A percentile compares a stretch with the other conserved stretches of the same genome.
These are phyloP conservation scores for Phytophthora pistaciae DNA, from an alignment of 352 stramenopile genomes.

Conservation along the genomic window DNA sequence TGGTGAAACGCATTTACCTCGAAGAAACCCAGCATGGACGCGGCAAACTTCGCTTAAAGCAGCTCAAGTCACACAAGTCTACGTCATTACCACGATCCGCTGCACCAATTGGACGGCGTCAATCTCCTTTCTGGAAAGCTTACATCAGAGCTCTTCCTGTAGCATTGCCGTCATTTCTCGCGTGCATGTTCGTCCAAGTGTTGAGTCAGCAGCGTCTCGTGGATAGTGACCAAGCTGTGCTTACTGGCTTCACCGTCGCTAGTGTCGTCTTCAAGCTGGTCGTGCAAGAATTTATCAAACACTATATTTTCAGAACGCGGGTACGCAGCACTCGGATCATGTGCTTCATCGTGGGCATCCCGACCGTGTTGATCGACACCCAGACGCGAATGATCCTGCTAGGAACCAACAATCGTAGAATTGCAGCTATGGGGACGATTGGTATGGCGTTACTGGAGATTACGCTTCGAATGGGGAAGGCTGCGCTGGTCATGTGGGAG, in stretches of 20 bases:
- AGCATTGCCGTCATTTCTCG: conserved; percentile 4
- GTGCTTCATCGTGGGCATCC: conserved; percentile 37
- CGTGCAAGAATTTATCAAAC: conserved; percentile 38
- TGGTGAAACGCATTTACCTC: background rate
- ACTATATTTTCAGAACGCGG: conserved; percentile 23
- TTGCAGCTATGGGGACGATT: conserved; percentile 20
- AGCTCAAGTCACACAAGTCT: background rate
- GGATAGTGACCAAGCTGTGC: background rate
- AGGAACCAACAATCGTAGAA: conserved; percentile 17
- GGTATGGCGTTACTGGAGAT: conserved; percentile 42
- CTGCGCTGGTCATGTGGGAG: conserved; percentile 20
- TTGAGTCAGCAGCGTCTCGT: conserved; percentile 15
- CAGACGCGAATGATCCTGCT: conserved; percentile 49
- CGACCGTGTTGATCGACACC: conserved; percentile 52
- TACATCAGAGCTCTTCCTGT: background rate
- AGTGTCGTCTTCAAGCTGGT: conserved; percentile 31
- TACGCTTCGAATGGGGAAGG: conserved; percentile 23
- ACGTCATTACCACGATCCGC: background rate
- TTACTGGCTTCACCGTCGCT: background rate
- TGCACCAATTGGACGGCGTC: background rate
- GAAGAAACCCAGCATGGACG: background rate
- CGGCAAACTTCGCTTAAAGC: background rate
- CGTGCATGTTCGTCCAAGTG: conserved; percentile 19
- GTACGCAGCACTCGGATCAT: conserved; percentile 37
- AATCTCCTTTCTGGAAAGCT: conserved; percentile 7